Percentiles rank a stretch among this genome's conserved stretches.
Conservation (phyloP, 345 rosid species). For the Geranium brycei region DNA sequence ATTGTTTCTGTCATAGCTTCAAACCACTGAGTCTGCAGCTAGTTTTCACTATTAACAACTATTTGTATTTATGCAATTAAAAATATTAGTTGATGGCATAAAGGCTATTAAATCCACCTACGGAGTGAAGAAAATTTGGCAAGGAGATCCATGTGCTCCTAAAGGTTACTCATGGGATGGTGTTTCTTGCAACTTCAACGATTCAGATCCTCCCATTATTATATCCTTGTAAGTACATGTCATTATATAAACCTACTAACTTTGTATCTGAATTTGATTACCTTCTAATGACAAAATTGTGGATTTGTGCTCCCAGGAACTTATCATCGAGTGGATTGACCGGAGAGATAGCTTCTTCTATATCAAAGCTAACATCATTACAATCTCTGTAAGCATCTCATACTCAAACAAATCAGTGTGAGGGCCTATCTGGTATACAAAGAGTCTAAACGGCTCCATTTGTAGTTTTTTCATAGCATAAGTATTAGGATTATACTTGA, state of each 20-base stretch:
- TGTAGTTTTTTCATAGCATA: no score
- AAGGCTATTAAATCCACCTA: conserved; percentile 20
- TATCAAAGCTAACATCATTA: conserved; percentile 24
- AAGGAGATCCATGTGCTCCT: conserved; percentile 53
- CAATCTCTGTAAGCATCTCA: conserved; percentile 27
- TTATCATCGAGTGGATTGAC: conserved; percentile 36
- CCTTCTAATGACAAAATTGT: neutral
- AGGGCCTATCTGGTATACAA: no score
- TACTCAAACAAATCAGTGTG: no score
- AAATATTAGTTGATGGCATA: neutral
- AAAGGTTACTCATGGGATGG: conserved; percentile 36
- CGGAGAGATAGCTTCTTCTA: conserved; percentile 25
- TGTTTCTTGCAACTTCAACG: conserved; percentile 24
- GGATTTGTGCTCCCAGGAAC: conserved; percentile 17
- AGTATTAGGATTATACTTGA: no score
- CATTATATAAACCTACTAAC: neutral
- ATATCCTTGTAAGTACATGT: conserved; percentile 30
- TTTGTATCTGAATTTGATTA: no score
- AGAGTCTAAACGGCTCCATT: no score
- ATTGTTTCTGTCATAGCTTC: no score
- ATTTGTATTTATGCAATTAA: neutral
- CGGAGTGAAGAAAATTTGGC: conserved; percentile 30
- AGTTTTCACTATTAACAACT: no score
- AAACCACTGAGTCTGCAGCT: no score
- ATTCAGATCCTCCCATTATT: conserved; percentile 17